Percentiles rank a stretch among this genome's conserved stretches.
phyloP scores from a whole-genome alignment of 371 early-diverging fungal species.

The Mortierella sp. region DNA sequence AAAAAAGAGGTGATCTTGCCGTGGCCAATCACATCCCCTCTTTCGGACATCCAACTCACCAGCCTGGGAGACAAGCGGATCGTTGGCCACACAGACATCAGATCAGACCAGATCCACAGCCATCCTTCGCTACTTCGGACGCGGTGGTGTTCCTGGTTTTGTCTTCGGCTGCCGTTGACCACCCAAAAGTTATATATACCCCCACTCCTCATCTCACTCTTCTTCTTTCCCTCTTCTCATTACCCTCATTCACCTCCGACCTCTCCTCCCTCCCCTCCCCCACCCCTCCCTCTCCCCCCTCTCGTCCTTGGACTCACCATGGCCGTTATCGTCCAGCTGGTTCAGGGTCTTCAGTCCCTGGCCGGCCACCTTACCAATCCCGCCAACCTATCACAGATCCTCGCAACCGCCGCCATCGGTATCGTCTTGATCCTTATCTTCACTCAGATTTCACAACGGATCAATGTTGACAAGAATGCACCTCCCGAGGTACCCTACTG shows the following conservation, averaged over 20 bases:
- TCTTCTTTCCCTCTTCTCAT: constrained; percentile 11
- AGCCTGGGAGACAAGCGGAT: too few relatives aligned
- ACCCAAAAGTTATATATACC: background rate
- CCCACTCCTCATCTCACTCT: constrained; percentile 9
- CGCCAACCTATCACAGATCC: constrained; percentile 47
- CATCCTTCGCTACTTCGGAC: too few relatives aligned
- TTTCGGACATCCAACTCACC: too few relatives aligned
- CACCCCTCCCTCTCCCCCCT: constrained; percentile 13
- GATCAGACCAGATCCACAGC: too few relatives aligned
- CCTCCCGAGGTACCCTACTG: constrained; percentile 90
- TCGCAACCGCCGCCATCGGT: constrained; percentile 39
- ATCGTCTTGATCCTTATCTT: constrained; percentile 40
- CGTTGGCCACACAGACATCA: too few relatives aligned
- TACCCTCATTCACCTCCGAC: constrained; percentile 1
- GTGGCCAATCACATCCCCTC: constrained; percentile 46
- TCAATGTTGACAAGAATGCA: constrained; percentile 67
- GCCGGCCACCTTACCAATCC: constrained; percentile 47
- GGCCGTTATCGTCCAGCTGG: constrained; percentile 55
- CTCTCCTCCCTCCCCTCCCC: background rate
- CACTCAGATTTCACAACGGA: constrained; percentile 56
- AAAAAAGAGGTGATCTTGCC: constrained; percentile 48
- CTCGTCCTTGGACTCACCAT: constrained; percentile 21
- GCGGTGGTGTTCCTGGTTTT: too few relatives aligned
- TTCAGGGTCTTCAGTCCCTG: constrained; percentile 49
- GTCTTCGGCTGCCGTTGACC: too few relatives aligned